Evolutionary conservation across 2,329 filamentous ascomycete species (phyloP).

Genomic region (Xylariaceae sp.): DNA sequence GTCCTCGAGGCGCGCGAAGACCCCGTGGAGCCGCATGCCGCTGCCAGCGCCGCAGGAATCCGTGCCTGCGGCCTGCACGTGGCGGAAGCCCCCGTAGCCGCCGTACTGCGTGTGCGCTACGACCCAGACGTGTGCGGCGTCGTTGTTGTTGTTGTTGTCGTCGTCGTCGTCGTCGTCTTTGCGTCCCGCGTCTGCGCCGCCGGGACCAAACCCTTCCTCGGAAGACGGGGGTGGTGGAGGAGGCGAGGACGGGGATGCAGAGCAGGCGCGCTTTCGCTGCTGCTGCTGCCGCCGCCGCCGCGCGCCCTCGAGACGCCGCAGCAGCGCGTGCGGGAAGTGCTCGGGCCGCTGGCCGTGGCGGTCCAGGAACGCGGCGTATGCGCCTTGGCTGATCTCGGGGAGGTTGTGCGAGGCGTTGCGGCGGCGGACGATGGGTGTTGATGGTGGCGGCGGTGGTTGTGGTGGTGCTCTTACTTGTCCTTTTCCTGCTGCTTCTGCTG

Average conservation of each 20-base stretch:
- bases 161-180: neutral
- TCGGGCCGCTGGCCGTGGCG: constrained; percentile 11
- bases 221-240: neutral
- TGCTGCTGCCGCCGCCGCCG: neutral
- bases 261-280: neutral
- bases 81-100: constrained; percentile 10
- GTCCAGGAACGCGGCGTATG: constrained; percentile 20
- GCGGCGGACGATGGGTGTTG: neutral
- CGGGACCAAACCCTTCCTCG: too few species aligned
- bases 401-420: constrained; percentile 18
- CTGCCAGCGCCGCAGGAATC: neutral
- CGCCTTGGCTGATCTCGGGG: constrained; percentile 15
- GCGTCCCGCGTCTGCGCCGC: too few species aligned
- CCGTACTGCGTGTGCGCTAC: constrained; percentile 19
- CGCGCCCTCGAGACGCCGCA: constrained; percentile 15
- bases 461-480: neutral
- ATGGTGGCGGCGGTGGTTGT: neutral
- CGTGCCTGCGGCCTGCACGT: neutral
- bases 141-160: too few species aligned
- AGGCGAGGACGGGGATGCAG: neutral
- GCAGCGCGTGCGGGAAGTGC: constrained; percentile 15
- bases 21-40: constrained; percentile 17
- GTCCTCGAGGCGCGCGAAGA: constrained; percentile 8
- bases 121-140: constrained; percentile 3
- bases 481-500: neutral